Evolutionary conservation across 202 grass and related monocot species (phyloP), one percentile per base, ranked within the genome.

Genomic region (Setaria italica): DNA sequence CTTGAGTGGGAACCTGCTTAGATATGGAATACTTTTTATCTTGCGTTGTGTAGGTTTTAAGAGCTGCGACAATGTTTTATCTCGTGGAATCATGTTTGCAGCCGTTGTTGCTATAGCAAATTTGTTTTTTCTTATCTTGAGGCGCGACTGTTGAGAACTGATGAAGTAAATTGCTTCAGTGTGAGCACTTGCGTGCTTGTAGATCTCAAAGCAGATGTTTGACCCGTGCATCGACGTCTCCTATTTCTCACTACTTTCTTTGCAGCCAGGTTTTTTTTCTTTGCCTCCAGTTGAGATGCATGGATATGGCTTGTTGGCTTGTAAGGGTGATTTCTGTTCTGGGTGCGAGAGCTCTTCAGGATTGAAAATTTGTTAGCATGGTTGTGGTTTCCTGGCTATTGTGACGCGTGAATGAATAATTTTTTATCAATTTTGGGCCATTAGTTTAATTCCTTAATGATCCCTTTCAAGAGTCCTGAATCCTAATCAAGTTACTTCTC

Each of bases 1-100:
- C 80, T 70, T 41, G 86, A 92, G 64, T 72, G 58, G 59, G 82
- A 41, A 46, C 48, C 39, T 74, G 67, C 11, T 90, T 90, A 87
- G 80, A 49, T 83, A 63, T 76, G 43, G 67, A 80, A 63, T 63
- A 54, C 34, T 21, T 35, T 62, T 13, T 33, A 62, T 8, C 76
- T 48, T 32, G 48, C 20, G 1, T 70, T 6, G 2, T 85, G 14
- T 81, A 88, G 85, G 69, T 15, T 71, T 81, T 33, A 81, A 81
- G 74, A 70, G 67, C 46, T 71, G 65, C 56, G 45, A 16, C 57
- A 72, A 15, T 65, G 35, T 63, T 68, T 74, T 70, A 75, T 80
- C 76, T 37, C 54, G 37, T 75, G 74, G 19, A 70, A 75, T 72
- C 62, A 56, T 90, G 67, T 54, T 70, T 90, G 51, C 74, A 2